Evolutionary conservation across 1,139 yeast species (phyloP), one percentile per base, ranked within the genome.

Genomic region (Sugiyamaella xylanicola): DNA sequence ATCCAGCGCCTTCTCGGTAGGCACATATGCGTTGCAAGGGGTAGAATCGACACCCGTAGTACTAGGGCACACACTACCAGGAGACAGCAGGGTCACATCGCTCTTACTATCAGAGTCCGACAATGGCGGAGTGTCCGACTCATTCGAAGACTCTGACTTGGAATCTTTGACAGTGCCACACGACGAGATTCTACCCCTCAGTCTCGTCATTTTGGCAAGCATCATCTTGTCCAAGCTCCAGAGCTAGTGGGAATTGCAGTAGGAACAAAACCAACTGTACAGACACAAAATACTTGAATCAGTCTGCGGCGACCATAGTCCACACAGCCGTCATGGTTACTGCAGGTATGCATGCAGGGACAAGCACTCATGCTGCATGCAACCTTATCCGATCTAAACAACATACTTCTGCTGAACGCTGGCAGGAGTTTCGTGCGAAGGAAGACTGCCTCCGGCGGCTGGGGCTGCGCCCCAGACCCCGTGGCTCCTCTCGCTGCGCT

Each of bases 191-290:
- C 29, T 35, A 9, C 42, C 20, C 20, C 36, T 46, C 2, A 46
- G 42, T 16, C 36, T 35, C 4, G 41, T 15, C 43, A 46, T 36
- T 11, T 46, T 36, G n/a, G 42, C 29, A 32, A 46, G 21, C 11
- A 17, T 22, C 37, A 32, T 32, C 37, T n/a, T n/a, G n/a, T n/a
- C n/a, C n/a, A n/a, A n/a, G n/a, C n/a, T n/a, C n/a, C n/a, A n/a
- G n/a, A n/a, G n/a, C n/a, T n/a, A n/a, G n/a, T n/a, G n/a, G n/a
- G n/a, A n/a, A n/a, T n/a, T n/a, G n/a, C n/a, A n/a, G n/a, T n/a
- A n/a, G n/a, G n/a, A n/a, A n/a, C n/a, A n/a, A n/a, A n/a, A 25
- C 29, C 29, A 25, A 5, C 29, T 5, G 29, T 9, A 25, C 5
- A 5, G 9, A 25, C 29, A 25, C 5, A 9, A 25, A 25, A 25